phyloP scores from a whole-genome alignment of 768 basidiomycete genomes.

The Filobasidium floriforme region DNA sequence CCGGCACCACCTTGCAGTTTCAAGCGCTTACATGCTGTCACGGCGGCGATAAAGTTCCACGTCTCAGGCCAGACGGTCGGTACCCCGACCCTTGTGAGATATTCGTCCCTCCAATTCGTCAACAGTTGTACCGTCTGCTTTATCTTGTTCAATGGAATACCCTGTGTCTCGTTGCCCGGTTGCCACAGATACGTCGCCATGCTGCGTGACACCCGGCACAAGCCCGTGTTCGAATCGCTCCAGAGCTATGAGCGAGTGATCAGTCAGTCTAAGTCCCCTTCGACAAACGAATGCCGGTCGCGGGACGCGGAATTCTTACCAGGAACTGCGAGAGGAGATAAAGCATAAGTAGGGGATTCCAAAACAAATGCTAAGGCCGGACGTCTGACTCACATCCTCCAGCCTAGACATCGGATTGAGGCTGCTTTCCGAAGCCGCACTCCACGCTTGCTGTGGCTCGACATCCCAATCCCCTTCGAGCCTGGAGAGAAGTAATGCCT shows the following conservation, averaged over 20 bases:
- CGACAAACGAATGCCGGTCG: no score
- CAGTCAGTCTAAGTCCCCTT: neutral
- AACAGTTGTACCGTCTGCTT: constrained; percentile 55
- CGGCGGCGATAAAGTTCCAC: constrained; percentile 84
- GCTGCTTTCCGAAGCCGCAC: neutral
- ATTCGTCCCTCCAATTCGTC: constrained; percentile 65
- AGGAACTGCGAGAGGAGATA: neutral
- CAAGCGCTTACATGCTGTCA: constrained; percentile 53
- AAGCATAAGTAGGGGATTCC: neutral
- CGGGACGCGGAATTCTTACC: neutral
- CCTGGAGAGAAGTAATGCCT: constrained; percentile 1
- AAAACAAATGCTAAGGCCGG: neutral
- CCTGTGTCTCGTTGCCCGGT: constrained; percentile 66
- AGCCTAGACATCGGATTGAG: constrained; percentile 5
- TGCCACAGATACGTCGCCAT: constrained; percentile 76
- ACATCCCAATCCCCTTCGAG: constrained; percentile 27
- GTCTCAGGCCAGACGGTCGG: constrained; percentile 72
- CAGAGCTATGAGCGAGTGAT: constrained; percentile 55
- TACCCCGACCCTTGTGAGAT: constrained; percentile 71
- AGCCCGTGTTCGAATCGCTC: constrained; percentile 70
- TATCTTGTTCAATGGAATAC: constrained; percentile 64
- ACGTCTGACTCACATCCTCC: constrained; percentile 6
- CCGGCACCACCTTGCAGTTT: neutral
- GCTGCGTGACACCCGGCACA: constrained; percentile 73
- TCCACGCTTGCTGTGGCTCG: constrained; percentile 21